Evolutionary conservation across 2,329 filamentous ascomycete species (phyloP).

Genomic region (Pseudogymnoascus sp.): DNA sequence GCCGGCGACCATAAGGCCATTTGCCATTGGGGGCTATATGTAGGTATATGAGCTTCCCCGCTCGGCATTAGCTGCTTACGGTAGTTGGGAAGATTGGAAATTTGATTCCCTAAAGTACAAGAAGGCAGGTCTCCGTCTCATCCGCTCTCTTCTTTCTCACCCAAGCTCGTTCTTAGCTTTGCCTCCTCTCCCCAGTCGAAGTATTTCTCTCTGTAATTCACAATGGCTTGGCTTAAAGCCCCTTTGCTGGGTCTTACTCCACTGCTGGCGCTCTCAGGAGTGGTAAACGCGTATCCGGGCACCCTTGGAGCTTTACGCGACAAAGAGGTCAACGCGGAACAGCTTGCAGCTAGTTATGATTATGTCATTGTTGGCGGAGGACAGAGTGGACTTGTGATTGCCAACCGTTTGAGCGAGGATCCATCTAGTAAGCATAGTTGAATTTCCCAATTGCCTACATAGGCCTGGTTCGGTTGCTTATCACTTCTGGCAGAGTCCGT

Average conservation of each 20-base stretch:
- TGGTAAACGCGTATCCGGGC: neutral
- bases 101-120: slow-evolving; percentile 1
- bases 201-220: neutral
- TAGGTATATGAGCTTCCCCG: neutral
- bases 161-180: neutral
- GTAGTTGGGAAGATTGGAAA: neutral
- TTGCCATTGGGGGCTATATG: neutral
- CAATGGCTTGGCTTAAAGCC: slow-evolving; percentile 5
- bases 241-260: neutral
- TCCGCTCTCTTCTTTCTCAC: neutral
- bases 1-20: neutral
- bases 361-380: slow-evolving; percentile 38
- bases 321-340: neutral
- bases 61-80: neutral
- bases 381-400: slow-evolving; percentile 35
- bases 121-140: neutral
- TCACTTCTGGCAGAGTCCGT: slow-evolving; percentile 2
- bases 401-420: slow-evolving; percentile 34
- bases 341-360: slow-evolving; percentile 20
- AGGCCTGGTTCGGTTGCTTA: neutral
- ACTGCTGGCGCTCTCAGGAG: neutral
- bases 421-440: slow-evolving; percentile 5
- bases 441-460: neutral
- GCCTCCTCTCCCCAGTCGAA: neutral
- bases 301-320: neutral